Base-by-base conservation (phyloP, 176 grass and related monocot genomes). In the Carex kokanica region DNA sequence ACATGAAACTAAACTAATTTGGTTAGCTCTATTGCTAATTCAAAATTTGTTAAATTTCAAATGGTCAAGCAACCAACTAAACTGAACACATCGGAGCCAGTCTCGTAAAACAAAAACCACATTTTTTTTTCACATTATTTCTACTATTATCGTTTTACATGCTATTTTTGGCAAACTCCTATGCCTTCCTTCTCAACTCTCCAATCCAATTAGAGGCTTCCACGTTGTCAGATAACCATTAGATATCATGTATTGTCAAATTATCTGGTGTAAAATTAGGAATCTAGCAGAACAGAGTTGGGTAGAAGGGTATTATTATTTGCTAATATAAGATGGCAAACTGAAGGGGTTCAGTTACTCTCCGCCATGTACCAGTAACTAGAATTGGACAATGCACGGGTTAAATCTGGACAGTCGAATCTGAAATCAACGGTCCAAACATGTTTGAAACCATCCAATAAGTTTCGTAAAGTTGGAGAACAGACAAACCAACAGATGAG, bases 91-190 rank as follows among this genome's bases (percentile, higher is more conserved):
- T 75, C 6, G 49, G 47, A 27, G 24, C 72, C 72, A 17, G 72
- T 15, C 45, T 75, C 16, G 23, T 54, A 52, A 25, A 75, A 75
- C 71, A 52, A 54, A 75, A 53, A 27, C 72, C 12, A 1, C 53
- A 21, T 72, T 53, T 15, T 29, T 74, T 72, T 75, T 17, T 9
- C 67, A 31, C 72, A 75, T 52, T 47, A 54, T 75, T 75, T 75
- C 43, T 75, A 75, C 71, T 75, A 52, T n/a, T n/a, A n/a, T n/a
- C n/a, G n/a, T n/a, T n/a, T n/a, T 16, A 75, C 45, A 75, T 75
- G 72, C 72, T 75, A 75, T 75, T 75, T 74, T 75, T 75, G 72
- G 47, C 54, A 47, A 75, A 75, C 1, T 75, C 36, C 36, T 38
- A 38, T 6, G 36, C 36, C 36, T 38, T 38, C 36, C 36, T 38